Evolutionary conservation across 768 basidiomycete species (phyloP), one percentile per base, ranked within the genome.

Genomic region (Suillus decipiens): DNA sequence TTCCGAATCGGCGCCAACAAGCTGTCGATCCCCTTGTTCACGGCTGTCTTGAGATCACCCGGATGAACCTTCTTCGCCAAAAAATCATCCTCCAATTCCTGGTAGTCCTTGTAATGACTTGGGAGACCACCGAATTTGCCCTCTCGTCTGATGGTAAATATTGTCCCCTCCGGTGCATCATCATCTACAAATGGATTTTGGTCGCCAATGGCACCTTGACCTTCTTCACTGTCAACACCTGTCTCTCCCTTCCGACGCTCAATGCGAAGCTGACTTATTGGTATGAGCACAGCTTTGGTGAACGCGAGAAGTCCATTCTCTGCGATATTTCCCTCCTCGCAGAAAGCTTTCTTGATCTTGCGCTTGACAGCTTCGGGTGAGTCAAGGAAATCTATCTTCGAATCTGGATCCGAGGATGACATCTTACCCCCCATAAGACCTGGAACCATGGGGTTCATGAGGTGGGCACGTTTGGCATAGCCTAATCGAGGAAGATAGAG

Each of bases 361-460:
- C 87, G 89, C 71, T 90, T 89, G 56, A 98, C 85, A 47, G 81
- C 84, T 34, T 92, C 90, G 0, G 95, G 88, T 4, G 87, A 74
- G 75, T 99, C 96, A 65, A 99, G 87, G 77, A 99, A 93, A 79
- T 99, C 97, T 74, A 99, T 96, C 77, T 99, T 99, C 66, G 92
- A 95, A 74, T 97, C 93, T 36, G 95, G 95, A 69, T 99, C 96
- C 1, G 96, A 99, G 1, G 95, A 90, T 17, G 95, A 97, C 97
- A 99, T 99, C 74, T 99, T 99, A 19, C 94, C 93, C 37, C 96
- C 96, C 48, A 89, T 88, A 39, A 97, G 83, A 50, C 96, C 95
- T 36, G 96, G 95, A 0, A 99, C 94, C 96, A 99, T 99, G 39
- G 86, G 81, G 77, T 98, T 99, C 97, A 99, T 99, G 51, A 99